phyloP scores from a whole-genome alignment of 176 grass and related monocot genomes.

The Carex parvula region DNA sequence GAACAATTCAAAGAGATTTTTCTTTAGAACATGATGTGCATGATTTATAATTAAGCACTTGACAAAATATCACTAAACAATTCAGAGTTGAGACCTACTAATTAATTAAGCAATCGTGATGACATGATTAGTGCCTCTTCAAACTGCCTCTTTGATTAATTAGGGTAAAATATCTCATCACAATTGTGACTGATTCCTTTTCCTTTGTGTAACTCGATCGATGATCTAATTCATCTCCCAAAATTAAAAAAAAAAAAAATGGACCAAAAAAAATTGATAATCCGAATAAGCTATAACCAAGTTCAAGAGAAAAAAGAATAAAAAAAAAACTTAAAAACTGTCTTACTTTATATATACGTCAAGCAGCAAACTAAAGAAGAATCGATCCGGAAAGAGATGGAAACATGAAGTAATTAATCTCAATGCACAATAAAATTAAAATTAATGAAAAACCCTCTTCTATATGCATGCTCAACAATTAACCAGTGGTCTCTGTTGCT shows the following conservation, averaged over 20 bases:
- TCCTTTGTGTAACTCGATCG: slow-evolving; percentile 11
- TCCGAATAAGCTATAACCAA: slow-evolving; percentile 10
- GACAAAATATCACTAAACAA: not conserved
- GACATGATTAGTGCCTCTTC: slow-evolving; percentile 22
- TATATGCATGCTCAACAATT: not conserved
- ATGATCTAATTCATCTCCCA: not conserved
- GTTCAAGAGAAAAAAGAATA: not conserved
- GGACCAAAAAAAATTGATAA: not conserved
- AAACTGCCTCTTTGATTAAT: slow-evolving; percentile 8
- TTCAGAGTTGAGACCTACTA: slow-evolving; percentile 23
- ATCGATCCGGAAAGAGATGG: not conserved
- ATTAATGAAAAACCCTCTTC: not conserved
- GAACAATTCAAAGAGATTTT: slow-evolving; percentile 12
- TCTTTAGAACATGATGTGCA: slow-evolving; percentile 5
- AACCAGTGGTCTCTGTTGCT: not conserved
- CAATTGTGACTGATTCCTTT: slow-evolving; percentile 14
- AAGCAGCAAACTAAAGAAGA: slow-evolving; percentile 11
- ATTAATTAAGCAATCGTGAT: slow-evolving; percentile 15
- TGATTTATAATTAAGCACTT: not conserved
- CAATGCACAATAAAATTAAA: not conserved
- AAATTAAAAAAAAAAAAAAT: not conserved
- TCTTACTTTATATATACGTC: slow-evolving; percentile 24
- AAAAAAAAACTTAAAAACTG: not conserved
- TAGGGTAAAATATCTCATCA: not conserved
- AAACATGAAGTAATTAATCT: slow-evolving; percentile 16